phyloP scores from a whole-genome alignment of 306 rosid species.

The Quercus gilva region DNA sequence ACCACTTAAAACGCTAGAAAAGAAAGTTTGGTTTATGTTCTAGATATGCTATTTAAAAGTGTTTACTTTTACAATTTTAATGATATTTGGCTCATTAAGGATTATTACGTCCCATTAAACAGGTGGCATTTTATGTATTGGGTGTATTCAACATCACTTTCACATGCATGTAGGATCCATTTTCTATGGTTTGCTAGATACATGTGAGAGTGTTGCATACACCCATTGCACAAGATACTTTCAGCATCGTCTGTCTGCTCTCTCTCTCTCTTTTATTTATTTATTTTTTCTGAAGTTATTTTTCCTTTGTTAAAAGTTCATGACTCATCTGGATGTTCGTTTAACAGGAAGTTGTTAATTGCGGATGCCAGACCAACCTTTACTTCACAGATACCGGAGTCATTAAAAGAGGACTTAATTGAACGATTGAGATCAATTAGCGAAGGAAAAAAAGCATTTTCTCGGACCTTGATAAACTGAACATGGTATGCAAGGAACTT shows the following conservation, averaged over 20 bases:
- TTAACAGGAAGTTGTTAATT: slow-evolving; percentile 62
- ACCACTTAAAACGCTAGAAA: background rate
- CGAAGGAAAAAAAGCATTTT: slow-evolving; percentile 41
- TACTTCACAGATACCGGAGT: slow-evolving; percentile 58
- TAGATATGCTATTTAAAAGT: background rate
- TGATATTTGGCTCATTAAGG: background rate
- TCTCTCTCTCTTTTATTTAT: background rate
- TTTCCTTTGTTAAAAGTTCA: slow-evolving; percentile 12
- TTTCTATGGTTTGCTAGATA: too few relatives aligned
- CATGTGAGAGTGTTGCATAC: too few relatives aligned
- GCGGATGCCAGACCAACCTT: slow-evolving; percentile 51
- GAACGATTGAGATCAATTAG: slow-evolving; percentile 52
- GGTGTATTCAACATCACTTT: too few relatives aligned
- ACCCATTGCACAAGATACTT: too few relatives aligned
- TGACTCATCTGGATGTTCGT: slow-evolving; percentile 14
- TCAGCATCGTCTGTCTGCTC: background rate
- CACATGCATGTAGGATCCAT: too few relatives aligned
- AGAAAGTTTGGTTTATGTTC: background rate
- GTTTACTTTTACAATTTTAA: background rate
- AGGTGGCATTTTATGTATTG: too few relatives aligned
- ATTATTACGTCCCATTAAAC: background rate
- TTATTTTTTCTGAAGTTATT: background rate
- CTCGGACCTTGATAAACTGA: slow-evolving; percentile 31
- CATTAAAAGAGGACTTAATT: slow-evolving; percentile 61
- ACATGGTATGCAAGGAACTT: slow-evolving; percentile 26